Evolutionary conservation across 495 filamentous ascomycete genomes (phyloP), one percentile per base, ranked within the genome.

Genomic region (Bathelium albidoporum): DNA sequence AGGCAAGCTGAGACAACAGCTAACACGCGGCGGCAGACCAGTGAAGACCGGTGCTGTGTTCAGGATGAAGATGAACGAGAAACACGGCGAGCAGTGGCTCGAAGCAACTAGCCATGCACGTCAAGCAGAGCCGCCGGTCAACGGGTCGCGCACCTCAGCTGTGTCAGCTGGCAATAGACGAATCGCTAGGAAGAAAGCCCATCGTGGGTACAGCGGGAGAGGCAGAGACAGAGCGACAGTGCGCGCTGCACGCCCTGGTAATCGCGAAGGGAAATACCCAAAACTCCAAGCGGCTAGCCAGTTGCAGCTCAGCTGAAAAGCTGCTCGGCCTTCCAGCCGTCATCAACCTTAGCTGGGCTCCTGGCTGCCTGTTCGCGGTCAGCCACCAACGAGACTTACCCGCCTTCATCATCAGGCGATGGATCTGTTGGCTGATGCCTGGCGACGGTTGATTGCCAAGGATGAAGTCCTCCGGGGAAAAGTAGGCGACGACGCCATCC

Each of bases 351-450:
- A 39, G 5, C 34, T 39, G 14, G 14, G 34, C 14, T 14, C 22
- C 49, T n/a, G 24, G 49, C 11, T 28, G 49, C 49, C 49, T 55
- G 49, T 7, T 26, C 49, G 49, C 5, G 24, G 49, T 29, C 20
- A 26, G 49, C 49, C 49, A 55, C 49, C 49, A 55, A 55, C 49
- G 24, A 29, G 24, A 55, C 49, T 24, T 12, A 55, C 9, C 12
- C 20, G n/a, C 49, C 49, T 55, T 55, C 22, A 28, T 28, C 49
- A 55, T 29, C 49, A 55, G 24, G 16, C 49, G 49, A 55, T 9
- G 10, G 49, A 29, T 39, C 49, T 55, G 49, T 55, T 55, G 49
- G 49, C 49, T 55, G 49, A 29, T 55, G 49, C 20, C 49, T 55
- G 24, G 5, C 3, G 18, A 10, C 9, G 43, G 9, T 14, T 49